A percentile compares a stretch with the other conserved stretches of the same genome.
Evolutionary conservation across 257 asterid species (phyloP).

Genomic region (Penstemon barbatus): DNA sequence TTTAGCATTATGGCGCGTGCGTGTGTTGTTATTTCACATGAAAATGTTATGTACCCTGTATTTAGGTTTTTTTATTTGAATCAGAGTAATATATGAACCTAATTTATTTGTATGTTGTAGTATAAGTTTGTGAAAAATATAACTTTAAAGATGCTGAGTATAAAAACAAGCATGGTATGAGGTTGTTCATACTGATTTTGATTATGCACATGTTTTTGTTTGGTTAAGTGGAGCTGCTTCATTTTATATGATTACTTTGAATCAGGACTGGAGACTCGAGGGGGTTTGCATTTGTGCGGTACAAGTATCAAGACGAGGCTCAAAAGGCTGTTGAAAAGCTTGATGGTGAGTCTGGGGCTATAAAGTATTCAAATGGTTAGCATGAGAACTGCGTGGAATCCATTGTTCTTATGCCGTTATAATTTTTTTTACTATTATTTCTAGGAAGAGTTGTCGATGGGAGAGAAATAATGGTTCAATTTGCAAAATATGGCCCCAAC

Average conservation of each 20-base stretch:
- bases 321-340: constrained; percentile 90
- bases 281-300: constrained; percentile 96
- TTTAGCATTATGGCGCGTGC: too few relatives aligned
- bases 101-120: too few relatives aligned
- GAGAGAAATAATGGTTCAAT: constrained; percentile 95
- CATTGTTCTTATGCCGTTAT: neutral
- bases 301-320: constrained; percentile 96
- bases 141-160: neutral
- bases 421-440: neutral
- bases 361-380: neutral
- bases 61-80: too few relatives aligned
- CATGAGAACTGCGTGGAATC: too few relatives aligned
- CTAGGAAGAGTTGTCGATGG: constrained; percentile 95
- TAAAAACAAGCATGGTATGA: neutral
- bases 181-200: neutral
- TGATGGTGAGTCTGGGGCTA: constrained; percentile 57
- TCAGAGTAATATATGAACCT: too few relatives aligned
- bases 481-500: constrained; percentile 96
- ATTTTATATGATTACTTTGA: neutral
- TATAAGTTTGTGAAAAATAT: too few relatives aligned
- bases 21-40: too few relatives aligned
- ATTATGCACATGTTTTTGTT: neutral
- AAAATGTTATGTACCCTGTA: too few relatives aligned
- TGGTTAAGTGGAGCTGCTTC: neutral
- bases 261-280: constrained; percentile 96